Evolutionary conservation across 768 basidiomycete species (phyloP).

Genomic region (Dioszegia hungarica): DNA sequence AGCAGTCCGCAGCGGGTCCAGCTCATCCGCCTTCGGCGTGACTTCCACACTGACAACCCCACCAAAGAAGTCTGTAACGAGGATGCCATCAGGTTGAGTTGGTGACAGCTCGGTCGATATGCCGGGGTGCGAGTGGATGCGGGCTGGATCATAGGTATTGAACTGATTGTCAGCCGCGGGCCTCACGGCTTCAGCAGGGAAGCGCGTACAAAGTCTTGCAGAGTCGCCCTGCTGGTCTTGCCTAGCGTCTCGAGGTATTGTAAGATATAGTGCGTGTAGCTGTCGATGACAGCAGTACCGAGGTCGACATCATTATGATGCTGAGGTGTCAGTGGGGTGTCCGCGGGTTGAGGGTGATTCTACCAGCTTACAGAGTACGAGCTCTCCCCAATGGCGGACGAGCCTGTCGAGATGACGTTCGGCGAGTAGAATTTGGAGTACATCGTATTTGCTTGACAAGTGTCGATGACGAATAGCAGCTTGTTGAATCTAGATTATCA

Average conservation of each 20-base stretch:
- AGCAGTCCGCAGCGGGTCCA: constrained; percentile 3
- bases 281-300: constrained; percentile 92
- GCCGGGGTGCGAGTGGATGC: constrained; percentile 81
- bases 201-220: constrained; percentile 73
- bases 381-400: constrained; percentile 74
- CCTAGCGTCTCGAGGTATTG: constrained; percentile 87
- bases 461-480: constrained; percentile 96
- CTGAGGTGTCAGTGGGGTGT: constrained; percentile 50
- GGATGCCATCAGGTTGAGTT: constrained; percentile 58
- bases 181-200: no score
- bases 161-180: constrained; percentile 57
- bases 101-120: constrained; percentile 77
- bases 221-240: constrained; percentile 74
- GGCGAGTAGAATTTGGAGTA: constrained; percentile 90
- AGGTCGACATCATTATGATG: constrained; percentile 90
- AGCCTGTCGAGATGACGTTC: constrained; percentile 85
- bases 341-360: not conserved
- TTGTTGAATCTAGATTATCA: constrained; percentile 77
- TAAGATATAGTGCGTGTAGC: constrained; percentile 85
- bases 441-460: constrained; percentile 95
- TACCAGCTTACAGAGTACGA: constrained; percentile 91
- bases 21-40: constrained; percentile 5
- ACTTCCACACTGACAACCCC: constrained; percentile 82
- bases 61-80: constrained; percentile 81
- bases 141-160: constrained; percentile 65